Evolutionary conservation across 2,329 filamentous ascomycete genomes (phyloP), one percentile per base, ranked within the genome.

Genomic region (Leptographium lundbergii): DNA sequence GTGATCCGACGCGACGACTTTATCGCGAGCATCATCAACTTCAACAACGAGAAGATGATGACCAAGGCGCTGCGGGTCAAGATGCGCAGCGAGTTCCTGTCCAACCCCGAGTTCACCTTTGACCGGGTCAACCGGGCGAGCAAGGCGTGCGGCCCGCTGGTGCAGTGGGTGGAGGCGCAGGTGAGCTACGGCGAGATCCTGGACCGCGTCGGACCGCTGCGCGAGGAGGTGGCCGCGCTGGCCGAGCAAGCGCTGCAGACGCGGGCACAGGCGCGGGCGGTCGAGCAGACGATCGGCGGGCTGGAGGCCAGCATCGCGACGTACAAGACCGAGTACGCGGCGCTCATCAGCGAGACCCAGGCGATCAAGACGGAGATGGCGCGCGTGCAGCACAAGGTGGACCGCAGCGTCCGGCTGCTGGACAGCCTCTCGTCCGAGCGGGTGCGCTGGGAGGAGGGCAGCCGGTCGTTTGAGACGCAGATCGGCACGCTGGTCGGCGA

Each of bases 141-240:
- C 74, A 96, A 94, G 75, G 94, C 94, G 54, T 99, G 94, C 72
- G 95, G 94, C 67, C 95, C 94, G 29, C 80, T 99, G 17, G 92
- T 99, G 22, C 91, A 96, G 69, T 99, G 94, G 94, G 92, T 96
- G 3, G 82, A 89, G 70, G 95, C 94, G 24, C 94, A 99, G 73
- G 94, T 99, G 69, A 91, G 89, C 68, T 99, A 96, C 73, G 96
- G 92, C n/a, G 91, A 94, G 65, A 99, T 99, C 66, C 77, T 99
- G 63, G 91, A 97, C 69, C 85, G 90, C 45, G 91, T 99, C 61
- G 95, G 92, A 2, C 94, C 94, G 27, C 77, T 99, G 59, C 87
- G 92, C 69, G 87, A 92, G 56, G 94, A 99, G 72, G 92, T 99
- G 53, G 81, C 82, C 27, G 79, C 88, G 68, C 82, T 99, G 22